Evolutionary conservation across 805 yeast genomes (phyloP).

Genomic region (Ogataea salicorniae): DNA sequence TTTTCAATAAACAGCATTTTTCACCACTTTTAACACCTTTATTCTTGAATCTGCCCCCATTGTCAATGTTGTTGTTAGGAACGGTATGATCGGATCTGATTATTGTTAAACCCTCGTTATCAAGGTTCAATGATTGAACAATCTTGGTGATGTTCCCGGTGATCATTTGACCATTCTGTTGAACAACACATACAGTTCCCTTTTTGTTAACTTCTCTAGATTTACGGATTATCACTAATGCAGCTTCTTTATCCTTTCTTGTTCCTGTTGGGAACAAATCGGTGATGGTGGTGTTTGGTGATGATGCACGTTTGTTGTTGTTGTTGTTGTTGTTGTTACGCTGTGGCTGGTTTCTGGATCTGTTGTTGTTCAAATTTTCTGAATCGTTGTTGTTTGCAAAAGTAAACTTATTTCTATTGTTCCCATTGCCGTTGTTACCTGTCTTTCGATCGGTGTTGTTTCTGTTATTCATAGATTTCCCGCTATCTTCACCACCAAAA

Average conservation of each 20-base stretch:
- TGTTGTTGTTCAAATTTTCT: background rate
- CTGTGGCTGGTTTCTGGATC: background rate
- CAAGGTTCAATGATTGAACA: conserved; percentile 15
- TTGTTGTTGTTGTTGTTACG: background rate
- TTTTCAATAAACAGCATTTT: conserved; percentile 19
- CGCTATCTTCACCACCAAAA: background rate
- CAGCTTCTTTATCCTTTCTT: conserved; percentile 24
- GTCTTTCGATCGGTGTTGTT: background rate
- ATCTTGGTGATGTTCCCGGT: conserved; percentile 7
- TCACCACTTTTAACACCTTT: conserved; percentile 5
- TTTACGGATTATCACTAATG: conserved; percentile 16
- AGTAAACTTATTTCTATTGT: background rate
- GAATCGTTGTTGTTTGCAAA: background rate
- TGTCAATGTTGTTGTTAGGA: too few species aligned
- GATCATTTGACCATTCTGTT: conserved; percentile 11
- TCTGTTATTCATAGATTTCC: background rate
- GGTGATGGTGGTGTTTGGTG: background rate
- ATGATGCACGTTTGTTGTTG: background rate
- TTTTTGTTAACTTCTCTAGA: conserved; percentile 11
- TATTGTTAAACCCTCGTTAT: conserved; percentile 23
- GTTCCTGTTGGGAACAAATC: conserved; percentile 21
- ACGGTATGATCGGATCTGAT: conserved; percentile 10
- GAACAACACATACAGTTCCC: conserved; percentile 19
- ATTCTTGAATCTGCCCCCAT: background rate
- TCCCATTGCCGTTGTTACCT: background rate